Conservation (phyloP, 768 basidiomycete species). For the Clitopilus hobsonii region DNA sequence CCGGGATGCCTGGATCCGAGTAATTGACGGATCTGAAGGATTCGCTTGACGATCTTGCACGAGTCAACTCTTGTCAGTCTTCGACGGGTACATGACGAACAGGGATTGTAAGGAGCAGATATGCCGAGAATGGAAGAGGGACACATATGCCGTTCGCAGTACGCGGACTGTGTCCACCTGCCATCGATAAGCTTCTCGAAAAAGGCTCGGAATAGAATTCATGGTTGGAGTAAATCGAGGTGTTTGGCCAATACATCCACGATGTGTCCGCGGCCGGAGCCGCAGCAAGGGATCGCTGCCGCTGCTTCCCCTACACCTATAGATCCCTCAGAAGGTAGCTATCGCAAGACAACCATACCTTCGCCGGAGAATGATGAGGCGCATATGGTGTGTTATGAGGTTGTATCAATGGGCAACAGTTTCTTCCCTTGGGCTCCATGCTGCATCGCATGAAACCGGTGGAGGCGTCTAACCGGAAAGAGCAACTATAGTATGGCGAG, state of each 20-base stretch:
- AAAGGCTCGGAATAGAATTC: too few species aligned
- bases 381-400: not conserved
- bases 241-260: not conserved
- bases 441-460: not conserved
- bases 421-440: not conserved
- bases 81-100: too few species aligned
- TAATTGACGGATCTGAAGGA: not conserved
- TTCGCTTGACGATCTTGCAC: not conserved
- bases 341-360: too few species aligned
- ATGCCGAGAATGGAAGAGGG: not conserved
- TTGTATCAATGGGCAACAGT: not conserved
- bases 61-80: too few species aligned
- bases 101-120: not conserved
- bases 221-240: too few species aligned
- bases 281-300: not conserved
- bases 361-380: not conserved
- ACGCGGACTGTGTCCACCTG: not conserved
- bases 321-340: too few species aligned
- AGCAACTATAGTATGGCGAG: not conserved
- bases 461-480: not conserved
- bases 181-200: not conserved
- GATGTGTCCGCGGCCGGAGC: not conserved
- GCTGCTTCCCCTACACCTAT: too few species aligned
- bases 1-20: not conserved
- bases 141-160: not conserved